A percentile compares a stretch with the other conserved stretches of the same genome.
Evolutionary conservation across 164 flowering plant genomes (phyloP).

Genomic region (Nymphaea colorata): DNA sequence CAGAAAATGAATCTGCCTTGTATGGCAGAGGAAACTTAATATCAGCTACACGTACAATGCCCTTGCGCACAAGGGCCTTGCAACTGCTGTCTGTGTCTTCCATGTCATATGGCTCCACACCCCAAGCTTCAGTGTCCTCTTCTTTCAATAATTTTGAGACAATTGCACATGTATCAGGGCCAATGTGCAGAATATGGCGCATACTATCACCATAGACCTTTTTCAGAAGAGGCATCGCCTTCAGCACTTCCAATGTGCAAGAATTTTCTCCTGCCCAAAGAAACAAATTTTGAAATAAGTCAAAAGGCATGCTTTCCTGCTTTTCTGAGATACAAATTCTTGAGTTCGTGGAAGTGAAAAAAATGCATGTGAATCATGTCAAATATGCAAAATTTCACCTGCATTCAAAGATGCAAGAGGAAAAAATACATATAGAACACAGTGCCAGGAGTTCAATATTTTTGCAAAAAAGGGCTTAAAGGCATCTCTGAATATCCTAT

Average conservation of each 20-base stretch:
- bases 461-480: no score
- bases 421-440: no score
- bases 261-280: conserved; percentile 45
- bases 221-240: conserved; percentile 58
- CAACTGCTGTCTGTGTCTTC: conserved; percentile 72
- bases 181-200: conserved; percentile 88
- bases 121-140: conserved; percentile 89
- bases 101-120: conserved; percentile 84
- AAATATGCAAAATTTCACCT: no score
- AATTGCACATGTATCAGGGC: conserved; percentile 84
- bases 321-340: no score
- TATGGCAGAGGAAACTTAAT: conserved; percentile 92
- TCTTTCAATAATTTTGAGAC: conserved; percentile 66
- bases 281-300: background rate
- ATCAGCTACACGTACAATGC: conserved; percentile 85
- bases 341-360: background rate
- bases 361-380: background rate
- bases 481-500: no score
- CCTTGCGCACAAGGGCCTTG: conserved; percentile 63
- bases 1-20: conserved; percentile 64
- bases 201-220: conserved; percentile 79
- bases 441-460: no score
- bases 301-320: background rate
- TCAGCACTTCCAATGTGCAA: conserved; percentile 61
- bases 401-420: no score